Evolutionary conservation across 208 protist genomes (phyloP).

Genomic region (Leishmania major): DNA sequence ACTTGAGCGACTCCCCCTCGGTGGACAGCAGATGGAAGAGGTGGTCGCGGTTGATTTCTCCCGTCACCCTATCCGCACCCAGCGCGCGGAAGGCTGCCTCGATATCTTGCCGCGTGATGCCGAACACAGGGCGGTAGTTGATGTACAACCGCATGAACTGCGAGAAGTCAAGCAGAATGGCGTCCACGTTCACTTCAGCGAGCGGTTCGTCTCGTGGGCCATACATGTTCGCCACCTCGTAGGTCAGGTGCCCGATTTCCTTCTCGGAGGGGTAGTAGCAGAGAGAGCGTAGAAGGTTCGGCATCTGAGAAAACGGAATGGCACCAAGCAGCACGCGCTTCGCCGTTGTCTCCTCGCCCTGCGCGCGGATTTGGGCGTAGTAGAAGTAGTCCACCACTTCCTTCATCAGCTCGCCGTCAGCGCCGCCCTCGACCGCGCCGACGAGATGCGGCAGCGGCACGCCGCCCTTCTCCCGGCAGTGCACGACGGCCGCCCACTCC

Average conservation of each 20-base stretch:
- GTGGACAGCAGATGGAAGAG: conserved; percentile 80
- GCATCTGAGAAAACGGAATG: conserved; percentile 91
- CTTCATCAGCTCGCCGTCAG: conserved; percentile 88
- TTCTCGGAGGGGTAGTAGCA: conserved; percentile 95
- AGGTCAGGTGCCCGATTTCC: conserved; percentile 93
- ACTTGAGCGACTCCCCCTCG: conserved; percentile 77
- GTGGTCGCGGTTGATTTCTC: conserved; percentile 69
- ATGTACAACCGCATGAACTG: conserved; percentile 94
- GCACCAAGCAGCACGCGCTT: conserved; percentile 90
- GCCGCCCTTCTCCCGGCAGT: conserved; percentile 34
- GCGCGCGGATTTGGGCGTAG: conserved; percentile 95
- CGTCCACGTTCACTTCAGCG: conserved; percentile 76
- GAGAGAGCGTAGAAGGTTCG: conserved; percentile 95
- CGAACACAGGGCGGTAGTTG: conserved; percentile 94
- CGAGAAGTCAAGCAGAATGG: conserved; percentile 87
- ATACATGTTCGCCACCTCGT: conserved; percentile 90
- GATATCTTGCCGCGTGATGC: conserved; percentile 89
- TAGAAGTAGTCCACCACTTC: conserved; percentile 97
- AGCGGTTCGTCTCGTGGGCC: conserved; percentile 56
- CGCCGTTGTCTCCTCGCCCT: conserved; percentile 94
- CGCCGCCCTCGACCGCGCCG: conserved; percentile 90
- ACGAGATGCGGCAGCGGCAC: conserved; percentile 90
- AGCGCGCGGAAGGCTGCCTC: conserved; percentile 86
- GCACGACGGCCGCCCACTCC: conserved; percentile 11
- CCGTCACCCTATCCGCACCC: conserved; percentile 71